These are phyloP conservation scores for Rhizophora mangle DNA, from an alignment of 345 rosid species.

Conservation along the genomic window DNA sequence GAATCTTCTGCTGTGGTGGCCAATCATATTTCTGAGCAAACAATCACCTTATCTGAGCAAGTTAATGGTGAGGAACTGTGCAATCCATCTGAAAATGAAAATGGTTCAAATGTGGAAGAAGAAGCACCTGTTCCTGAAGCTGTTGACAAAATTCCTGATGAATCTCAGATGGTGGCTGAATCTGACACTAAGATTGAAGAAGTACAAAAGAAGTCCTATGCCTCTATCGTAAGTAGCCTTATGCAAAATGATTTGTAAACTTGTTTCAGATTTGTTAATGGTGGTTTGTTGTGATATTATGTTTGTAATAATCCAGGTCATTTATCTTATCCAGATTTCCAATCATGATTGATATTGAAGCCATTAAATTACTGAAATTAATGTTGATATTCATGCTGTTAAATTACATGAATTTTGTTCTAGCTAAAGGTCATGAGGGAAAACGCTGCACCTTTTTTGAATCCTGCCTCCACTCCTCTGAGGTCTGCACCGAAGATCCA, in stretches of 20 bases:
- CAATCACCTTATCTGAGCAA: slow-evolving; percentile 33
- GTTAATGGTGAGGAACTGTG: slow-evolving; percentile 26
- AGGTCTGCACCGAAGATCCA: slow-evolving; percentile 56
- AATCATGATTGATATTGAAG: too few relatives aligned
- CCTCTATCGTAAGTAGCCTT: slow-evolving; percentile 66
- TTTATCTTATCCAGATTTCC: background rate
- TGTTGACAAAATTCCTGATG: slow-evolving; percentile 48
- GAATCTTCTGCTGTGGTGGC: slow-evolving; percentile 30
- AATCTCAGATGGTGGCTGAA: slow-evolving; percentile 41
- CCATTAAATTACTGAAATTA: background rate
- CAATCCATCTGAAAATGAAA: slow-evolving; percentile 39
- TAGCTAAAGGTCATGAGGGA: slow-evolving; percentile 85
- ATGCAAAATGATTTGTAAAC: background rate
- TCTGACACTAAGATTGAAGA: slow-evolving; percentile 53
- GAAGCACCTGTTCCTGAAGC: slow-evolving; percentile 49
- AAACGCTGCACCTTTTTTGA: slow-evolving; percentile 40
- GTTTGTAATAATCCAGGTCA: background rate
- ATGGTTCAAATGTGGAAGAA: slow-evolving; percentile 37
- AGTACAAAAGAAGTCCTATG: slow-evolving; percentile 85
- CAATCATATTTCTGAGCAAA: slow-evolving; percentile 37
- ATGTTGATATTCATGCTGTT: background rate
- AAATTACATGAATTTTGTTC: slow-evolving; percentile 1
- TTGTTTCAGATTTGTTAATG: background rate
- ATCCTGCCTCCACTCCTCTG: slow-evolving; percentile 40
- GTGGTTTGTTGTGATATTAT: background rate